A percentile compares a stretch with the other conserved stretches of the same genome.
Conservation (phyloP, 2,329 filamentous ascomycete species). For the Sordariomycetes sp. region DNA sequence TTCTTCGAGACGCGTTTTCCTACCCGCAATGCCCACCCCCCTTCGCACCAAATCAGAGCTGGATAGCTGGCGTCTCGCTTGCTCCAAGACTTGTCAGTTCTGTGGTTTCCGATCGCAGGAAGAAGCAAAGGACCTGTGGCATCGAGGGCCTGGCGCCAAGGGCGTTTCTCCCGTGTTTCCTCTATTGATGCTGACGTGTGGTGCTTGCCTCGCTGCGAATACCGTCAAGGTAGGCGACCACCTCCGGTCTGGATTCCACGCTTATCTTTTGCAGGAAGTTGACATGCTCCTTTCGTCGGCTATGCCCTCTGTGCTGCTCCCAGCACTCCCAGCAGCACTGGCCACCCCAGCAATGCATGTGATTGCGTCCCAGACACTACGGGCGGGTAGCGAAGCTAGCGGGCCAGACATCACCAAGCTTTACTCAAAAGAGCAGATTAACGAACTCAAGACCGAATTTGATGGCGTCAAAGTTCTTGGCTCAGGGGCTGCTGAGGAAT, state of each 20-base stretch:
- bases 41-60: constrained; percentile 57
- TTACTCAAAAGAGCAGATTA: constrained; percentile 55
- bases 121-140: constrained; percentile 34
- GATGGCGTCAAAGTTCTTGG: constrained; percentile 56
- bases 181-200: constrained; percentile 60
- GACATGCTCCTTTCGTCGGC: constrained; percentile 56
- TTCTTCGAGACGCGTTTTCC: constrained; percentile 54
- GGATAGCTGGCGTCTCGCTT: constrained; percentile 67
- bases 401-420: constrained; percentile 51
- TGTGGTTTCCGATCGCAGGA: constrained; percentile 40
- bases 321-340: constrained; percentile 62
- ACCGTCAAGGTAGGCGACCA: constrained; percentile 53
- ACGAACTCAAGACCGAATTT: constrained; percentile 53
- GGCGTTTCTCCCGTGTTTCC: constrained; percentile 61
- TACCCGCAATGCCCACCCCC: constrained; percentile 60
- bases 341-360: constrained; percentile 53
- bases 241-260: constrained; percentile 7
- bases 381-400: constrained; percentile 36
- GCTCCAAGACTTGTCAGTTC: constrained; percentile 56
- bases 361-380: constrained; percentile 45
- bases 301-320: constrained; percentile 50
- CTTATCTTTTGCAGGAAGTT: constrained; percentile 48
- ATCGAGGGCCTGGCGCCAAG: constrained; percentile 50
- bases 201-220: constrained; percentile 49
- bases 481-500: constrained; percentile 62